Conservation (phyloP, 176 grass and related monocot species). For the Eleusine coracana region DNA sequence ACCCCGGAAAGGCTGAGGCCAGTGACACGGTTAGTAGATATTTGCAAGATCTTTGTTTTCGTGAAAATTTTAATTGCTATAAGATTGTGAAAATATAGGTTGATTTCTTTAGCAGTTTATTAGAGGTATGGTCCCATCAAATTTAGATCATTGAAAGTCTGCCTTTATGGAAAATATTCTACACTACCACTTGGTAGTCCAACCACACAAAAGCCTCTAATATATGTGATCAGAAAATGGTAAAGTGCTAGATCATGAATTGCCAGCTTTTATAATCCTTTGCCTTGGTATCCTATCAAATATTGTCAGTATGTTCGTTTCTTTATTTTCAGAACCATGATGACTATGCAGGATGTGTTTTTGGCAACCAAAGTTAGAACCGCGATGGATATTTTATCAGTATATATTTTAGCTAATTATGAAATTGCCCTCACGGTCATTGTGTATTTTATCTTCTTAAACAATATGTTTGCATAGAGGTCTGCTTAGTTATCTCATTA, state of each 20-base stretch:
- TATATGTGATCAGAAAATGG: neutral
- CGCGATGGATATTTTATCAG: too few relatives aligned
- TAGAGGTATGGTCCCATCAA: neutral
- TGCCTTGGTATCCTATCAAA: neutral
- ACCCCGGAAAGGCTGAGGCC: slow-evolving; percentile 50
- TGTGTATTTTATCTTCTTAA: neutral
- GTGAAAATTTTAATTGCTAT: neutral
- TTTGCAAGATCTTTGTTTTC: slow-evolving; percentile 5
- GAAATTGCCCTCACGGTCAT: neutral
- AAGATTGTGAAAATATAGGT: neutral
- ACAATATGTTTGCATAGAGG: slow-evolving; percentile 1
- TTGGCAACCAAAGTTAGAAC: neutral
- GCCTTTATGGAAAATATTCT: neutral
- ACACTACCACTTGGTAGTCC: neutral
- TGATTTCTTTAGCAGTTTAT: neutral
- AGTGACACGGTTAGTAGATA: slow-evolving; percentile 60
- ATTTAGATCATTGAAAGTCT: slow-evolving; percentile 8
- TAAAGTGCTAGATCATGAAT: neutral
- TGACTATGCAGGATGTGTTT: neutral
- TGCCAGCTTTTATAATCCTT: neutral
- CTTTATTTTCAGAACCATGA: neutral
- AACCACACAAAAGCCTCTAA: slow-evolving; percentile 2
- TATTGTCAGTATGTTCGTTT: neutral
- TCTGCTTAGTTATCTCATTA: slow-evolving; percentile 19
- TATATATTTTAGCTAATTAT: neutral